Conservation (phyloP, 2,329 filamentous ascomycete genomes). For the Colletotrichum magnum region DNA sequence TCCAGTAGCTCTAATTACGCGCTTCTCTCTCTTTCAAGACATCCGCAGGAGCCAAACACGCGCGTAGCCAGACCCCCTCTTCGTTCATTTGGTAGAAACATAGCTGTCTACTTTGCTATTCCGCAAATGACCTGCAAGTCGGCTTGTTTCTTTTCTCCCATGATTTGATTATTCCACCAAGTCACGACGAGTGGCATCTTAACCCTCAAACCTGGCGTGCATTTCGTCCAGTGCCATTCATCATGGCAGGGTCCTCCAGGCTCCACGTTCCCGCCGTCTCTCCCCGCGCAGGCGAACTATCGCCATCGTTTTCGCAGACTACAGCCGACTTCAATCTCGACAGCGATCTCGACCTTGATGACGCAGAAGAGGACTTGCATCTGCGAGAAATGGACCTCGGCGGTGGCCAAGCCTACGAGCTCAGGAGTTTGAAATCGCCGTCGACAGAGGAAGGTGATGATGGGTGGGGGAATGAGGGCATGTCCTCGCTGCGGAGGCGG, state of each 20-base stretch:
- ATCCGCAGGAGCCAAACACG: constrained; percentile 16
- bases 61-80: neutral
- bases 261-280: constrained; percentile 7
- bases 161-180: constrained; percentile 6
- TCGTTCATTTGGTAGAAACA: constrained; percentile 4
- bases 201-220: neutral
- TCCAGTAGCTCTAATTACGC: constrained; percentile 7
- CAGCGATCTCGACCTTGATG: constrained; percentile 48
- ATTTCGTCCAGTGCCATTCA: neutral
- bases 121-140: neutral
- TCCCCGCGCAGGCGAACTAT: constrained; percentile 43
- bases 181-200: constrained; percentile 3
- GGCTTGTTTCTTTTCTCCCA: constrained; percentile 5
- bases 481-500: constrained; percentile 38
- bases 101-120: neutral
- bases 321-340: constrained; percentile 54
- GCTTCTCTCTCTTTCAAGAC: constrained; percentile 22
- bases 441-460: constrained; percentile 45
- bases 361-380: constrained; percentile 45
- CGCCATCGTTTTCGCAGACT: constrained; percentile 57
- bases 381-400: constrained; percentile 46
- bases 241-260: constrained; percentile 29
- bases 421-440: constrained; percentile 41
- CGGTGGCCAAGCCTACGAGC: constrained; percentile 51
- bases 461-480: constrained; percentile 47